Evolutionary conservation across 345 rosid genomes (phyloP).

Genomic region (Eucalyptus shirleyi): DNA sequence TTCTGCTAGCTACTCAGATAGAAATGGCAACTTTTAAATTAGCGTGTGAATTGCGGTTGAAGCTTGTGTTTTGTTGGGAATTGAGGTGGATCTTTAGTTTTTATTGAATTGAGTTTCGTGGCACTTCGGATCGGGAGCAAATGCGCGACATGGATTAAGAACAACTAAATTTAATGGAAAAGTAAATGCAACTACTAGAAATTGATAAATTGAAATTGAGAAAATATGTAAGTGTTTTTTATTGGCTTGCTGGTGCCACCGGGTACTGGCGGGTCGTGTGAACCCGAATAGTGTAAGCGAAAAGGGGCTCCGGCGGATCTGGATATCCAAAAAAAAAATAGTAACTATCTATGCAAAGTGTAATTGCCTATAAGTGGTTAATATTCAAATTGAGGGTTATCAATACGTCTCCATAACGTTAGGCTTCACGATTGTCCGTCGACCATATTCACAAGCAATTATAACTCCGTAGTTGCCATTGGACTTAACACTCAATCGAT

Average conservation of each 20-base stretch:
- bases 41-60: background rate
- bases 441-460: background rate
- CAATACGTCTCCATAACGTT: background rate
- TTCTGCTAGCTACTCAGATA: background rate
- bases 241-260: too few relatives aligned
- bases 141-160: background rate
- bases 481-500: background rate
- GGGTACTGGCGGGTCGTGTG: fast-evolving
- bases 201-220: background rate
- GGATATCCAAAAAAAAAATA: too few relatives aligned
- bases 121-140: background rate
- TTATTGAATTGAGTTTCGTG: background rate
- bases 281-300: too few relatives aligned
- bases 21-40: background rate
- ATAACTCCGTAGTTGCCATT: background rate
- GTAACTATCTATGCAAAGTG: background rate
- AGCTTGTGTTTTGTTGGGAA: background rate
- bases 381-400: background rate
- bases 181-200: background rate
- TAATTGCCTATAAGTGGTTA: background rate
- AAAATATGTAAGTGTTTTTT: background rate
- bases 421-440: background rate
- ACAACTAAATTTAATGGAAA: background rate
- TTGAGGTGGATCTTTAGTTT: background rate
- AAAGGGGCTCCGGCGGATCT: too few relatives aligned